A percentile compares a stretch with the other conserved stretches of the same genome.
phyloP scores from a whole-genome alignment of 345 rosid genomes.

The Atalantia buxifolia region DNA sequence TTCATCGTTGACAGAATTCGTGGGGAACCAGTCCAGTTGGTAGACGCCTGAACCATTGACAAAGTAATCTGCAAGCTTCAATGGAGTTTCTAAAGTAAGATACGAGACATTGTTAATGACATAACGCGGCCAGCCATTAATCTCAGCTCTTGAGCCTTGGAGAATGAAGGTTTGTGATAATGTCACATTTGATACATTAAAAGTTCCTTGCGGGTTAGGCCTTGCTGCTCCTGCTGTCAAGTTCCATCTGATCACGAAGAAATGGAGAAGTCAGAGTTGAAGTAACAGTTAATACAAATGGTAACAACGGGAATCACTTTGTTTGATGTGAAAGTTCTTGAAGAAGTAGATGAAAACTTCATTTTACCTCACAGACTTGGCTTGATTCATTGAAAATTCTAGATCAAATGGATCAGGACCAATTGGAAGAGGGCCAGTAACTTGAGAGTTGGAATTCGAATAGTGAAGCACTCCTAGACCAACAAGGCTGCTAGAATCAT shows the following conservation, averaged over 20 bases:
- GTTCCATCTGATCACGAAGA: conserved; percentile 43
- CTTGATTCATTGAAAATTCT: conserved; percentile 37
- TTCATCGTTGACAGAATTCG: conserved; percentile 21
- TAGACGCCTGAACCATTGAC: conserved; percentile 34
- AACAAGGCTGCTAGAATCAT: conserved; percentile 9
- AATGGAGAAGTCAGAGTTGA: not conserved
- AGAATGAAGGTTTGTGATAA: conserved; percentile 41
- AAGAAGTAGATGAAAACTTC: too few relatives aligned
- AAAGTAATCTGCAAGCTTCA: conserved; percentile 46
- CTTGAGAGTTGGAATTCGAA: conserved; percentile 19
- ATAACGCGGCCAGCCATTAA: conserved; percentile 17
- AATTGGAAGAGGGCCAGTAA: conserved; percentile 24
- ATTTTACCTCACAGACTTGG: conserved; percentile 35
- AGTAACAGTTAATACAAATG: not conserved
- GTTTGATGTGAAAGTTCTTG: too few relatives aligned
- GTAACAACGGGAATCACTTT: too few relatives aligned
- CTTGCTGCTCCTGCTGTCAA: conserved; percentile 61
- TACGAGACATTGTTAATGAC: conserved; percentile 44
- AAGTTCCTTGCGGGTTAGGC: conserved; percentile 64
- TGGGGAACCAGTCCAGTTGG: conserved; percentile 39
- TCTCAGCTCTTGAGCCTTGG: conserved; percentile 18
- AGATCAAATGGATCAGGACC: conserved; percentile 44
- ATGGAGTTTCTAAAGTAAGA: conserved; percentile 31
- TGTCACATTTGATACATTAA: conserved; percentile 49
- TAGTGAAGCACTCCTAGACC: conserved; percentile 45